Percentiles rank a stretch among this genome's conserved stretches.
These are phyloP conservation scores for Protostelium mycophagum DNA, from an alignment of 78 protist genomes.

Conservation along the genomic window DNA sequence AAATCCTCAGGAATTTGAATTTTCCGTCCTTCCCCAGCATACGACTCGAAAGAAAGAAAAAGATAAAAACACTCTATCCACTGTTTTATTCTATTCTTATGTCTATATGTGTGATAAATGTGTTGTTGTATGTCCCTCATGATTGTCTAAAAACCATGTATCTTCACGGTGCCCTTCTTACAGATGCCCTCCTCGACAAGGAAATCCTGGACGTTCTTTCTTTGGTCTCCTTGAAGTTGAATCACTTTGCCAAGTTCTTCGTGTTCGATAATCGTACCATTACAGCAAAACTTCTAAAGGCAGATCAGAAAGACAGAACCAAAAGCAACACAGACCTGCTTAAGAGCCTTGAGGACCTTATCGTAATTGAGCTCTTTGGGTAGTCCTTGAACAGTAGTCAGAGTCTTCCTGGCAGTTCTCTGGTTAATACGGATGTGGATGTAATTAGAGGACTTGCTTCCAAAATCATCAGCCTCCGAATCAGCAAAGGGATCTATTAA, in stretches of 20 bases:
- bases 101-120: neutral
- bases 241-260: slow-evolving; percentile 54
- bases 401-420: slow-evolving; percentile 73
- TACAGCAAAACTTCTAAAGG: slow-evolving; percentile 45
- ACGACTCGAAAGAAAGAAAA: neutral
- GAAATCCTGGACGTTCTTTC: slow-evolving; percentile 36
- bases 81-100: neutral
- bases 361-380: slow-evolving; percentile 39
- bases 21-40: too few relatives aligned
- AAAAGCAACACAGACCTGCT: slow-evolving; percentile 14
- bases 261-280: slow-evolving; percentile 60
- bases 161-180: slow-evolving; percentile 21
- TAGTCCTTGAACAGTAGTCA: slow-evolving; percentile 61
- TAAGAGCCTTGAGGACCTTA: slow-evolving; percentile 39
- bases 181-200: slow-evolving; percentile 51
- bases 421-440: slow-evolving; percentile 79
- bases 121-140: neutral
- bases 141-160: slow-evolving; percentile 64
- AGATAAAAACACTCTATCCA: neutral
- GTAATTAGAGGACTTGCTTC: slow-evolving; percentile 11
- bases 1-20: too few relatives aligned
- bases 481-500: slow-evolving; percentile 56
- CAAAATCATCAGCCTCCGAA: slow-evolving; percentile 20
- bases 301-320: neutral
- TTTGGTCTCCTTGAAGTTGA: slow-evolving; percentile 78